A percentile compares a stretch with the other conserved stretches of the same genome.
phyloP scores from a whole-genome alignment of 495 filamentous ascomycete species.

The Amorphotheca resinae region DNA sequence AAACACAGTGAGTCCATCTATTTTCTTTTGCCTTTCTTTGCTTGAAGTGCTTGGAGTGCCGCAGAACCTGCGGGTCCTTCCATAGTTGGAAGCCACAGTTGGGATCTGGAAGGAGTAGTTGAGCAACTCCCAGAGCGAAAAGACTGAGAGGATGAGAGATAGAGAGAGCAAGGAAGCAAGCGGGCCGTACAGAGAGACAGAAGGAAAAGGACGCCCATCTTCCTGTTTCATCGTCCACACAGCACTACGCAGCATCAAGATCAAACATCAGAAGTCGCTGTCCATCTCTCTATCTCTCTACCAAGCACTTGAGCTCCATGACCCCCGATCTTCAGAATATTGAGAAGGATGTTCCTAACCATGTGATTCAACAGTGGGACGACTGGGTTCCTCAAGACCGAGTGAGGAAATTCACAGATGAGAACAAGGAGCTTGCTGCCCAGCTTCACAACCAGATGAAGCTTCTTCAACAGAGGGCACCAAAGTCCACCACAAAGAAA shows the following conservation, averaged over 20 bases:
- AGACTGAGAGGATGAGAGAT: not conserved
- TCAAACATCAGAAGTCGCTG: too few relatives aligned
- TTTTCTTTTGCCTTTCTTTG: not conserved
- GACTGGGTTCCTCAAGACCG: constrained; percentile 96
- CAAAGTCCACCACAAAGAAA: constrained; percentile 36
- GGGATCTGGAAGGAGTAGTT: not conserved
- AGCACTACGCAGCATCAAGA: too few relatives aligned
- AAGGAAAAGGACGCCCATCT: too few relatives aligned
- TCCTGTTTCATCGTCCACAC: too few relatives aligned
- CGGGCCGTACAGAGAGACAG: too few relatives aligned
- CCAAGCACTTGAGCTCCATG: too few relatives aligned
- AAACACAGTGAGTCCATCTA: constrained; percentile 41
- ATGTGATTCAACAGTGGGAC: constrained; percentile 54
- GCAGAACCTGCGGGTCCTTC: too few relatives aligned
- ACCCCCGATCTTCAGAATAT: too few relatives aligned
- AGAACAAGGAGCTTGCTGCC: constrained; percentile 77
- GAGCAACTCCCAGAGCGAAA: not conserved
- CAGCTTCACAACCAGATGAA: constrained; percentile 50
- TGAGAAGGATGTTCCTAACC: constrained; percentile 5
- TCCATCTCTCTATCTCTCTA: too few relatives aligned
- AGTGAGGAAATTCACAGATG: constrained; percentile 84
- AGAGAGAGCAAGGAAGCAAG: too few relatives aligned
- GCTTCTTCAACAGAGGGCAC: constrained; percentile 31
- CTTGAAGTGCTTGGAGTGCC: not conserved
- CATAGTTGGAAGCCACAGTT: too few relatives aligned